These are phyloP conservation scores for Malassezia arunalokei DNA, from an alignment of 1,284 basidiomycete species.

Conservation along the genomic window DNA sequence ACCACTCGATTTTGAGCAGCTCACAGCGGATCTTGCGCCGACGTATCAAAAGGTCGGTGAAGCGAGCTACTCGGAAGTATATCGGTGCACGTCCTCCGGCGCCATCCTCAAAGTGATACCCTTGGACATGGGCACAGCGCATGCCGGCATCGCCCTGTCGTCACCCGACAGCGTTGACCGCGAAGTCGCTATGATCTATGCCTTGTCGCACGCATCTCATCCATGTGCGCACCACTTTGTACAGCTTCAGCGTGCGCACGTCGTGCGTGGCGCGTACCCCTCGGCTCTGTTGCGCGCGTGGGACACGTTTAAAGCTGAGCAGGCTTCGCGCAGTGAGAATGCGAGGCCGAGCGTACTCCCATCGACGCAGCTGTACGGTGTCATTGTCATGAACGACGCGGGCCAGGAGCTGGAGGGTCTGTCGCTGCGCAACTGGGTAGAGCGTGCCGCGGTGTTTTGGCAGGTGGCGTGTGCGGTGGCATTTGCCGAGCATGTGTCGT, in stretches of 20 bases:
- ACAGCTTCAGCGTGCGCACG: conserved; percentile 53
- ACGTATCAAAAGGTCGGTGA: conserved; percentile 68
- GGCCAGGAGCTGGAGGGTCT: conserved; percentile 79
- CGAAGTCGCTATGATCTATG: conserved; percentile 47
- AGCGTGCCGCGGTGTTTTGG: conserved; percentile 79
- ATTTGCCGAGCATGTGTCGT: conserved; percentile 62
- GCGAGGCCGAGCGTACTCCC: conserved; percentile 67
- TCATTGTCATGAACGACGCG: conserved; percentile 77
- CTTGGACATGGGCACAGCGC: conserved; percentile 32
- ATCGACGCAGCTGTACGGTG: conserved; percentile 65
- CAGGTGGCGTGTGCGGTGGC: conserved; percentile 68
- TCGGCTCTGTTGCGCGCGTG: conserved; percentile 63
- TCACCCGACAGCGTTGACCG: conserved; percentile 20
- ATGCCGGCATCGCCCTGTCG: conserved; percentile 18
- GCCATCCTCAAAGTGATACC: conserved; percentile 81
- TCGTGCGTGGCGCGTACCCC: conserved; percentile 77
- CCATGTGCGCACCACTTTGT: conserved; percentile 17
- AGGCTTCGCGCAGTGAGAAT: conserved; percentile 61
- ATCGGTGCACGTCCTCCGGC: conserved; percentile 48
- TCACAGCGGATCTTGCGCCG: conserved; percentile 7
- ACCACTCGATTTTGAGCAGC: conserved; percentile 5
- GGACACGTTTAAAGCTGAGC: conserved; percentile 63
- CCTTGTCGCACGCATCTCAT: conserved; percentile 7
- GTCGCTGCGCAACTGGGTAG: conserved; percentile 64
- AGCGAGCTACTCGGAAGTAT: conserved; percentile 95